These are phyloP conservation scores for Inonotus hispidus DNA, from an alignment of 1,284 basidiomycete species.

Conservation along the genomic window DNA sequence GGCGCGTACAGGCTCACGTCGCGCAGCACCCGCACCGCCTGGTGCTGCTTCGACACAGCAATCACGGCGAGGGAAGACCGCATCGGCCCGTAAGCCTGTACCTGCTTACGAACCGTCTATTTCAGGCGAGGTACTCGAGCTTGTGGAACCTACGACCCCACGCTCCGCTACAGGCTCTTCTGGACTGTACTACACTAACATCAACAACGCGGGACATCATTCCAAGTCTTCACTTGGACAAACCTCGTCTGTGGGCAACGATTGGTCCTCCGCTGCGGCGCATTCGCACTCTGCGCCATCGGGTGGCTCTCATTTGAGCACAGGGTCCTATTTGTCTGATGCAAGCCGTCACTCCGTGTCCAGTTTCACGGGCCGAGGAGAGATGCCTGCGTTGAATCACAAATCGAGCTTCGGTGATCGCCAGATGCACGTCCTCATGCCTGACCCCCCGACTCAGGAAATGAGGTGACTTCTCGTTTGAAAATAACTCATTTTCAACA, in stretches of 20 bases:
- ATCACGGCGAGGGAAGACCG: constrained; percentile 5
- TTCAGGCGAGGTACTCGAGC: constrained; percentile 14
- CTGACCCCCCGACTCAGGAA: constrained; percentile 12
- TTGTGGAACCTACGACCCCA: constrained; percentile 8
- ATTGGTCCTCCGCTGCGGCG: constrained; percentile 17
- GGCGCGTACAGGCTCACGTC: not conserved
- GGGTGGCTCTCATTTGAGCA: constrained; percentile 4
- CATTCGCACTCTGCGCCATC: constrained; percentile 14
- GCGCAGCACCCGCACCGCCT: constrained; percentile 2
- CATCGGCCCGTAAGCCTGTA: constrained; percentile 15
- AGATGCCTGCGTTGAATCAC: constrained; percentile 18
- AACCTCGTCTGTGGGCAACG: constrained; percentile 5
- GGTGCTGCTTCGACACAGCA: not conserved
- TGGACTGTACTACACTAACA: not conserved
- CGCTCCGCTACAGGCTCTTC: not conserved
- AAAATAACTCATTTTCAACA: not conserved
- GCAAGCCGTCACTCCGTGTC: not conserved
- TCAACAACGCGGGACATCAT: not conserved
- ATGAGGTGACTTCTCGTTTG: constrained; percentile 6
- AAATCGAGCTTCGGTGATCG: constrained; percentile 19
- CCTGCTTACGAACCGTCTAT: constrained; percentile 13
- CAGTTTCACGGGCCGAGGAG: not conserved
- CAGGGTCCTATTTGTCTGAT: constrained; percentile 3
- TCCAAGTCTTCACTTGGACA: constrained; percentile 3
- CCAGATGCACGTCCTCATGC: constrained; percentile 19